Conservation (phyloP, 257 asterid species). For the Solanum pinnatisectum region DNA sequence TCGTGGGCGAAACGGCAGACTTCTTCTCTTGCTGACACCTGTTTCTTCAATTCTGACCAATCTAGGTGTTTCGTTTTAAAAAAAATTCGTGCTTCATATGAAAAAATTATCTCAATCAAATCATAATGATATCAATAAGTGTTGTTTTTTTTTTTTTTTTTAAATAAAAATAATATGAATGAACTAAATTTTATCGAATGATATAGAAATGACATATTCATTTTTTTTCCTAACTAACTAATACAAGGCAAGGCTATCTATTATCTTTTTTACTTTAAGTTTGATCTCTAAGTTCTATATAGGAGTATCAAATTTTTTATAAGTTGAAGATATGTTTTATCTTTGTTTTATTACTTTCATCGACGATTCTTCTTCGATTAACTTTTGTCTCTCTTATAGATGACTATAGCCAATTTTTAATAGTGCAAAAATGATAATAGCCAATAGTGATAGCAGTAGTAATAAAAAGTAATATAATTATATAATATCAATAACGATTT, state of each 20-base stretch:
- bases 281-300: background rate
- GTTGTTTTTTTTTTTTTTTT: too few relatives aligned
- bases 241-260: background rate
- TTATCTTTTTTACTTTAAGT: background rate
- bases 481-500: too few relatives aligned
- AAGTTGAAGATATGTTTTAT: background rate
- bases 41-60: slow-evolving; percentile 17
- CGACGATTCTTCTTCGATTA: background rate
- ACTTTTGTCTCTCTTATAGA: background rate
- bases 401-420: background rate
- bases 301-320: background rate
- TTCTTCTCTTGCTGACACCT: slow-evolving; percentile 27
- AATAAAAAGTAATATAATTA: background rate
- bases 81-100: too few relatives aligned
- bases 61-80: background rate
- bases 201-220: too few relatives aligned
- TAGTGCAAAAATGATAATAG: background rate
- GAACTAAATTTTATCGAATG: background rate
- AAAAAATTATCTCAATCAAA: too few relatives aligned
- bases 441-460: background rate
- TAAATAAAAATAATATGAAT: too few relatives aligned
- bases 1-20: slow-evolving; percentile 49
- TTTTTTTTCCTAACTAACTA: too few relatives aligned
- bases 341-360: too few relatives aligned
- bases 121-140: too few relatives aligned